phyloP scores from a whole-genome alignment of 192 early-diverging fungal genomes.

The Mortierella claussenii region DNA sequence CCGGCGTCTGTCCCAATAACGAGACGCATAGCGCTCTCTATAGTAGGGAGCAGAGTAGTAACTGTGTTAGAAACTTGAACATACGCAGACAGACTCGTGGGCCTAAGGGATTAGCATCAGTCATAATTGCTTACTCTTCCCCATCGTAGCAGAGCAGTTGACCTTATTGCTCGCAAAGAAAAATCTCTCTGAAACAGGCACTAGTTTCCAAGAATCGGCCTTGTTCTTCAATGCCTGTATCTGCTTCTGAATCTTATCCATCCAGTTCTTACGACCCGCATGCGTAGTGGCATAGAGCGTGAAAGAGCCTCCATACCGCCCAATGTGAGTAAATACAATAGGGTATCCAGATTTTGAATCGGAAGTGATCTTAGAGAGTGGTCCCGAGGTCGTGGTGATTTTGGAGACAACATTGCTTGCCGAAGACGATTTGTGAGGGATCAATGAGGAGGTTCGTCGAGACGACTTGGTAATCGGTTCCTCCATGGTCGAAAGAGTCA shows the following conservation, averaged over 20 bases:
- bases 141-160: conserved; percentile 64
- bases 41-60: background rate
- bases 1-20: conserved; percentile 89
- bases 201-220: conserved; percentile 64
- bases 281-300: conserved; percentile 81
- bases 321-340: conserved; percentile 79
- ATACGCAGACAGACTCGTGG: no score
- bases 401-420: conserved; percentile 35
- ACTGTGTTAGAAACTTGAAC: no score
- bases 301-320: conserved; percentile 73
- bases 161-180: conserved; percentile 67
- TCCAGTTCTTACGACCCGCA: conserved; percentile 84
- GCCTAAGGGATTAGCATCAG: no score
- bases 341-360: conserved; percentile 74
- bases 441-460: conserved; percentile 43
- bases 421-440: conserved; percentile 38
- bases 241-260: conserved; percentile 80
- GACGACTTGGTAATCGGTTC: conserved; percentile 26
- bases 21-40: conserved; percentile 72
- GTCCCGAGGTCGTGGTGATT: conserved; percentile 32
- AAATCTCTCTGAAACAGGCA: conserved; percentile 61
- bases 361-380: conserved; percentile 49
- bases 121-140: no score
- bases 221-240: conserved; percentile 56
- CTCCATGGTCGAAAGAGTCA: conserved; percentile 72